Evolutionary conservation across 139 green algal species (phyloP).

Genomic region (Chlorella sp.): DNA sequence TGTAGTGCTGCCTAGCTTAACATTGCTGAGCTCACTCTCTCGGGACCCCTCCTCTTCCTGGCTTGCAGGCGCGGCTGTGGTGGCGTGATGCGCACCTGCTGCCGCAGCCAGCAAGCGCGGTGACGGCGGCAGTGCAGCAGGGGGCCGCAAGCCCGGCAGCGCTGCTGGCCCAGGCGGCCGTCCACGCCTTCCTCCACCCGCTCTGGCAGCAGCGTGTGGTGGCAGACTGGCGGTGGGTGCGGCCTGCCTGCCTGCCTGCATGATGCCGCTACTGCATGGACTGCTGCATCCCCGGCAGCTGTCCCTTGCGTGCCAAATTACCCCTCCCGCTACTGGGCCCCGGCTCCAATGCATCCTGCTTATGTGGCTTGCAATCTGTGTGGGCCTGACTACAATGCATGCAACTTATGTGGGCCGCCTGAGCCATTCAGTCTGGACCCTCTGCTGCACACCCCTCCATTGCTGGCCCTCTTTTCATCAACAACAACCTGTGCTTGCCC

Average conservation of each 20-base stretch:
- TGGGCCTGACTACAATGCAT: no score
- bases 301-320: no score
- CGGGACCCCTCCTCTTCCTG: neutral
- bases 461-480: no score
- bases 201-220: conserved; percentile 6
- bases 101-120: neutral
- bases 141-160: neutral
- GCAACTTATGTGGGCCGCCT: no score
- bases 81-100: conserved; percentile 24
- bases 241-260: neutral
- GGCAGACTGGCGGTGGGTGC: neutral
- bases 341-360: no score
- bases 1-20: neutral
- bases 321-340: no score
- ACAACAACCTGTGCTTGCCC: neutral
- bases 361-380: no score
- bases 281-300: neutral
- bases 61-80: conserved; percentile 15
- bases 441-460: no score
- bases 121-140: neutral
- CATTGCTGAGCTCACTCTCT: neutral
- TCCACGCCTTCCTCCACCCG: conserved; percentile 8
- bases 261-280: neutral
- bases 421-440: no score
- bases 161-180: conserved; percentile 3